Base-by-base conservation (phyloP, 768 basidiomycete genomes). In the Thelephora aurantiotincta region DNA sequence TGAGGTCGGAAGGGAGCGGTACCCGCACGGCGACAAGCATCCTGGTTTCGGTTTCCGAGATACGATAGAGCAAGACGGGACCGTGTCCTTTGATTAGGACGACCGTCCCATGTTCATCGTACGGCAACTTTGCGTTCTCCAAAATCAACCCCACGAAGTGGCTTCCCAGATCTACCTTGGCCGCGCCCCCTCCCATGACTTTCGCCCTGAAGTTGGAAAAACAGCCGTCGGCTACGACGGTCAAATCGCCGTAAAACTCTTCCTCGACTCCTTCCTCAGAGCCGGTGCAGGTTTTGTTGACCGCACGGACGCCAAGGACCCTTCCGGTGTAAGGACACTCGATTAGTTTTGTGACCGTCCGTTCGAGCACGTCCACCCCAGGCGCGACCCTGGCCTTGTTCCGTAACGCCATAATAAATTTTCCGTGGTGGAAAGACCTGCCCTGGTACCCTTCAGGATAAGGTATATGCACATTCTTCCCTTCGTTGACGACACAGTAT, bases 61-160 rank as follows among this genome's bases (percentile, higher is more conserved):
- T 92, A 61, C 94, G 92, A 68, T 99, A 99, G 50, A 96, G 60
- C 41, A 99, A 70, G 36, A 94, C 89, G 3, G 93, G 93, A 1
- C 94, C 96, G 37, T 73, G 73, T 20, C 78, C 82, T 51, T 81
- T 77, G 11, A 88, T 74, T 11, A 94, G 76, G 18, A 73, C 80
- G 13, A 94, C 92, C 0, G 88, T 94, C 33, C 92, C 88, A 53
- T 85, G 80, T 50, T 83, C 68, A 2, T 76, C 75, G 46, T 86
- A 79, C 0, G 88, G 89, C 14, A 89, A 63, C 44, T 60, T 66
- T 0, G 75, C 79, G 56, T 96, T 76, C 57, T 92, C 76, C 38
- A 99, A 72, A 13, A 98, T 68, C 5, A 80, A 73, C 20, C 93
- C 94, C 50, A 92, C 72, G 58, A 97, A 98, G 62, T 91, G 75